phyloP scores from a whole-genome alignment of 257 asterid genomes.

The Voacanga thouarsii region DNA sequence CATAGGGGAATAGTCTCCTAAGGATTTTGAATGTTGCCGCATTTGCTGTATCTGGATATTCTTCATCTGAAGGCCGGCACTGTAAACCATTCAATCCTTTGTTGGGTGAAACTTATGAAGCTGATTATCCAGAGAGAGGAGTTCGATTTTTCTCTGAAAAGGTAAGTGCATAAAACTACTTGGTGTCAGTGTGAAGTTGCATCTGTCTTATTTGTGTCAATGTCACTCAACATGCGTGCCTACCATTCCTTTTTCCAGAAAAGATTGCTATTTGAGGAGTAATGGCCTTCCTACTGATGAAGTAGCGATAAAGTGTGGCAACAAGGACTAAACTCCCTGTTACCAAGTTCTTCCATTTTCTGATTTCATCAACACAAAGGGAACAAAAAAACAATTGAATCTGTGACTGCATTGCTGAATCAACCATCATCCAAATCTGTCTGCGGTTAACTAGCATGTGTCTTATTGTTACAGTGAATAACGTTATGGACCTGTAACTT shows the following conservation, averaged over 20 bases:
- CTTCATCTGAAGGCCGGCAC: constrained; percentile 87
- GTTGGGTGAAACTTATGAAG: constrained; percentile 96
- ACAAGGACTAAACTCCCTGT: no score
- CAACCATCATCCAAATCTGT: neutral
- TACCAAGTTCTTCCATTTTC: neutral
- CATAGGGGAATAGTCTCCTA: constrained; percentile 77
- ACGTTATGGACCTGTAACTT: neutral
- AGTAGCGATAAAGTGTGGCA: neutral
- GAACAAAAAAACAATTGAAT: neutral
- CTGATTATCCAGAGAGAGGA: constrained; percentile 90
- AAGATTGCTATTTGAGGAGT: neutral
- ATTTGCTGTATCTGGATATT: constrained; percentile 95
- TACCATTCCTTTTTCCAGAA: neutral
- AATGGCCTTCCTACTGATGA: neutral
- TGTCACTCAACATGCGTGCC: neutral
- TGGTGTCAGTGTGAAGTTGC: neutral
- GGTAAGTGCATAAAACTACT: constrained; percentile 33
- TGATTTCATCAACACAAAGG: neutral
- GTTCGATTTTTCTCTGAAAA: constrained; percentile 84
- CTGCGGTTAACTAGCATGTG: neutral
- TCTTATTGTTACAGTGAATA: neutral
- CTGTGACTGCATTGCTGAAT: neutral
- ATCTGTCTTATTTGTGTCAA: neutral
- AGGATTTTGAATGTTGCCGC: constrained; percentile 88
- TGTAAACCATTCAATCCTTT: constrained; percentile 97